Percentiles rank a stretch among this genome's conserved stretches.
Evolutionary conservation across 2,329 filamentous ascomycete genomes (phyloP).

Genomic region (Blastomyces emzantsi): DNA sequence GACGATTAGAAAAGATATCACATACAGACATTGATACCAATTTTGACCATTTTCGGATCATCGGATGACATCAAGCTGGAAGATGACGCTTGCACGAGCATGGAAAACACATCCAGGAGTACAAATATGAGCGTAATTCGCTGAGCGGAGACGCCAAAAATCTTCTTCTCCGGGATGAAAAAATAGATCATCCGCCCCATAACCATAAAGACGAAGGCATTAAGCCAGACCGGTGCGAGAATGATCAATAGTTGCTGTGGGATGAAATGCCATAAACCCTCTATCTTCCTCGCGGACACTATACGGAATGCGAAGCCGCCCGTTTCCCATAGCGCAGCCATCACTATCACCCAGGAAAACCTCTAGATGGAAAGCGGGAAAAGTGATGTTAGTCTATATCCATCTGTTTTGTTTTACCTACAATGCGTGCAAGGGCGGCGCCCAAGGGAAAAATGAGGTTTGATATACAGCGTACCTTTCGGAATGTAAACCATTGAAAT

Average conservation of each 20-base stretch:
- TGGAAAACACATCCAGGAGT: slow-evolving; percentile 32
- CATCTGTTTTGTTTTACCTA: too few relatives aligned
- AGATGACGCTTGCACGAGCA: slow-evolving; percentile 15
- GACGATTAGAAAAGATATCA: background rate
- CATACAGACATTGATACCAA: slow-evolving; percentile 22
- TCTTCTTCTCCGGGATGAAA: slow-evolving; percentile 31
- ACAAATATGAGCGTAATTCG: slow-evolving; percentile 35
- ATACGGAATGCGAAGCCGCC: slow-evolving; percentile 15
- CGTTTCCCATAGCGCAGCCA: slow-evolving; percentile 14
- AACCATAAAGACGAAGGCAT: slow-evolving; percentile 42
- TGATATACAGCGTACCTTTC: slow-evolving; percentile 12
- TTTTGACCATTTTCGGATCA: slow-evolving; percentile 12
- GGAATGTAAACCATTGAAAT: slow-evolving; percentile 12
- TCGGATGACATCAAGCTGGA: slow-evolving; percentile 19
- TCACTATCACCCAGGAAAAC: slow-evolving; percentile 18
- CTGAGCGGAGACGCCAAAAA: slow-evolving; percentile 33
- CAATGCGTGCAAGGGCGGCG: background rate
- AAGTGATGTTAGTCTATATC: background rate
- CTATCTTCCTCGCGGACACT: slow-evolving; percentile 11
- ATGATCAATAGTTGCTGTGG: slow-evolving; percentile 16
- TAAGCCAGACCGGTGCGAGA: slow-evolving; percentile 26
- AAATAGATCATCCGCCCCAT: slow-evolving; percentile 41
- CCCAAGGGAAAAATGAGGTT: background rate
- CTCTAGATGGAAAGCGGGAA: slow-evolving; percentile 8
- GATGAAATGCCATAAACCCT: slow-evolving; percentile 12